Percentiles rank a stretch among this genome's conserved stretches.
Conservation (phyloP, 306 rosid genomes). For the Casuarina equisetifolia region DNA sequence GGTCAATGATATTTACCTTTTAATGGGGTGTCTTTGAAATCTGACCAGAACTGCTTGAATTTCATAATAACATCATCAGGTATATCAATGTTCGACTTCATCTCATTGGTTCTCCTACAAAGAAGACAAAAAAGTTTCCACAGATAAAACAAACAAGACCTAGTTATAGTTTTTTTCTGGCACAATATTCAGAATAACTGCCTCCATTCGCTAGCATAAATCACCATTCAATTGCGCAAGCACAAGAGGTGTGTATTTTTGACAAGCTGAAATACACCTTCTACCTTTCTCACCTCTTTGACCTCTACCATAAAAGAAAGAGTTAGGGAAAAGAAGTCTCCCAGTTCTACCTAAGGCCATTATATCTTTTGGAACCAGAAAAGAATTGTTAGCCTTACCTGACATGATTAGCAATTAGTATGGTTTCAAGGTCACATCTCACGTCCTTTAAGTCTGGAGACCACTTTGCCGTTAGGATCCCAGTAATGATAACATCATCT, state of each 20-base stretch:
- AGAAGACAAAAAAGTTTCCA: not conserved
- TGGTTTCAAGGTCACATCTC: slow-evolving; percentile 91
- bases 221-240: not conserved
- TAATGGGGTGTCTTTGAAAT: slow-evolving; percentile 68
- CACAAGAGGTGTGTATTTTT: not conserved
- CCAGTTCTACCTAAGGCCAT: not conserved
- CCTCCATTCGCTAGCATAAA: not conserved
- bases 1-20: slow-evolving; percentile 59
- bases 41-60: slow-evolving; percentile 74
- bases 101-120: slow-evolving; percentile 81
- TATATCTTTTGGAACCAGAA: slow-evolving; percentile 4
- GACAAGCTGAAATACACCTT: not conserved
- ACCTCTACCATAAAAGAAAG: not conserved
- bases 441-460: slow-evolving; percentile 93
- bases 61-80: slow-evolving; percentile 58
- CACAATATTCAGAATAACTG: slow-evolving; percentile 22
- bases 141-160: not conserved
- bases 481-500: slow-evolving; percentile 86
- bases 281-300: not conserved
- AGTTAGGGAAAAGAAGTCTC: not conserved
- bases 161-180: slow-evolving; percentile 12
- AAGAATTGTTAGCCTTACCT: slow-evolving; percentile 47
- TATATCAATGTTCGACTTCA: slow-evolving; percentile 72
- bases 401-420: slow-evolving; percentile 75
- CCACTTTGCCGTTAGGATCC: slow-evolving; percentile 91